Evolutionary conservation across 352 stramenopile genomes (phyloP).

Genomic region (Phytophthora capsici): DNA sequence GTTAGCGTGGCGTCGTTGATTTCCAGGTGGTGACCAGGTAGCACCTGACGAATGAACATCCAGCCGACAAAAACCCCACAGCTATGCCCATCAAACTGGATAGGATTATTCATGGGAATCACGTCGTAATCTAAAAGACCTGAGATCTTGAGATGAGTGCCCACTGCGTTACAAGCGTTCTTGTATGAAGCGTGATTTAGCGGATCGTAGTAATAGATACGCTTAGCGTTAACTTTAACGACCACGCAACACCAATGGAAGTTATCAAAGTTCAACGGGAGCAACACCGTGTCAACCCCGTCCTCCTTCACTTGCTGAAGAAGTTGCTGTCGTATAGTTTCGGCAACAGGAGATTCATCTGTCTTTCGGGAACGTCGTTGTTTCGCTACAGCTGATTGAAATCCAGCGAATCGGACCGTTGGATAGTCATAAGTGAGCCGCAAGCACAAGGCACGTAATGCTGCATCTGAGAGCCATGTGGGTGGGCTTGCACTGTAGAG

Average conservation of each 20-base stretch:
- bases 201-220: constrained; percentile 15
- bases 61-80: constrained; percentile 26
- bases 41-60: constrained; percentile 16
- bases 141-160: neutral
- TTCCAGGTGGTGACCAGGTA: too few species aligned
- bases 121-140: neutral
- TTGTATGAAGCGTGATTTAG: neutral
- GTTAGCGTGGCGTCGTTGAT: too few species aligned
- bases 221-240: neutral
- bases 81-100: constrained; percentile 25
- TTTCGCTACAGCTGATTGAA: neutral
- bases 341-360: neutral
- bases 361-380: neutral
- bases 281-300: constrained; percentile 3
- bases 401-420: neutral
- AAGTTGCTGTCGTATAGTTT: neutral
- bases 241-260: constrained; percentile 16
- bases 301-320: neutral
- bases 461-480: neutral
- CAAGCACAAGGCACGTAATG: neutral
- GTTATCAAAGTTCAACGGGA: constrained; percentile 8
- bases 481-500: neutral
- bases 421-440: neutral
- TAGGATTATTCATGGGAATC: constrained; percentile 12
- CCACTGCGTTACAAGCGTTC: neutral